Conservation (phyloP, 2,329 filamentous ascomycete genomes). For the Fusarium sp. region DNA sequence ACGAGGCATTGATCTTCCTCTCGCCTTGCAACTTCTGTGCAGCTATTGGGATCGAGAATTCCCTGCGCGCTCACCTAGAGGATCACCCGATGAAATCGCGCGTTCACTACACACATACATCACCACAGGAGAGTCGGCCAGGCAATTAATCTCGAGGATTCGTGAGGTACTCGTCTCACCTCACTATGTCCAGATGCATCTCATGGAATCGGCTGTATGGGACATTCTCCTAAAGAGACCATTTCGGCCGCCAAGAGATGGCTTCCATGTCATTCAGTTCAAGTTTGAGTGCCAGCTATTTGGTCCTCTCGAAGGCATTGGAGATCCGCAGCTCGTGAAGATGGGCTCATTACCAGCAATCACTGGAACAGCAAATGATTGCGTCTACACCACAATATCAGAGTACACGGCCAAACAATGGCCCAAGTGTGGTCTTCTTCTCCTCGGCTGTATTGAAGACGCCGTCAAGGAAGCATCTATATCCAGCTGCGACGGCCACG, state of each 20-base stretch:
- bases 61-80: conserved; percentile 47
- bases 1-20: conserved; percentile 47
- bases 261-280: conserved; percentile 50
- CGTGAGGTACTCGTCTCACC: conserved; percentile 47
- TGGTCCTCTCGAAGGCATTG: conserved; percentile 41
- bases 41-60: conserved; percentile 51
- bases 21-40: conserved; percentile 50
- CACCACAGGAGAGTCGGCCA: conserved; percentile 44
- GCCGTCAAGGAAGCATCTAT: conserved; percentile 44
- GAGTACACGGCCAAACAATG: conserved; percentile 47
- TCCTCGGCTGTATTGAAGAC: conserved; percentile 47
- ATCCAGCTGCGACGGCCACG: conserved; percentile 37
- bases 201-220: conserved; percentile 52
- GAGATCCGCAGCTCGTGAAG: conserved; percentile 44
- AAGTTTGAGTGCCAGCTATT: conserved; percentile 50
- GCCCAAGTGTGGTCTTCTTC: conserved; percentile 45
- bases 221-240: conserved; percentile 47
- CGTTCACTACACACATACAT: conserved; percentile 45
- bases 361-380: conserved; percentile 49
- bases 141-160: conserved; percentile 44
- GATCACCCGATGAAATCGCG: conserved; percentile 49
- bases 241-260: conserved; percentile 46
- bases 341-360: conserved; percentile 46
- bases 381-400: conserved; percentile 47
- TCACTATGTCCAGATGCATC: conserved; percentile 50